Base-by-base conservation (phyloP, 257 asterid species). In the Nicotiana attenuata region DNA sequence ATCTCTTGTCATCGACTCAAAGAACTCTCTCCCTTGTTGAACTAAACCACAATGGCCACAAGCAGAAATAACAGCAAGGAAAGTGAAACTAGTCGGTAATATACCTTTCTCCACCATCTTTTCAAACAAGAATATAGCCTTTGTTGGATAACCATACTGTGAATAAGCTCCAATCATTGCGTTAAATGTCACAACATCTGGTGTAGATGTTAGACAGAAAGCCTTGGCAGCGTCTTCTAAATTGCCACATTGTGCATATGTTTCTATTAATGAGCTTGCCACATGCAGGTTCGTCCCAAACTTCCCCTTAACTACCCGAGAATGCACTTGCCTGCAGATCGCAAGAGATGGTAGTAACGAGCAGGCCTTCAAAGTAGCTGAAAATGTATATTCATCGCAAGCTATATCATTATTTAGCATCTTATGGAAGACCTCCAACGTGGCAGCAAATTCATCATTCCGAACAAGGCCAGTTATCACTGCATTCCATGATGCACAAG, bases 11-110 rank as follows among this genome's bases (percentile, higher is more conserved):
- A 85, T 82, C n/a, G 81, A 82, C 33, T 78, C 76, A 9, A 82
- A 85, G 56, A 82, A 61, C 11, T 71, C 63, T 78, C 78, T 59
- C 33, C 85, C 87, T 59, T 82, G 81, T 50, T 85, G 69, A 85
- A 82, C 83, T 41, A 82, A 78, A 31, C 87, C 87, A 14, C 77
- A 78, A 56, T 85, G 87, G 81, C 83, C 82, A 79, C 81, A 82
- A 66, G 85, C 78, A 29, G 81, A 77, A 59, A 85, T 73, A 13
- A 35, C 83, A 9, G 85, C 79, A 24, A 85, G 81, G 63, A 85
- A 85, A 14, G 85, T 85, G 16, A 82, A 69, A 60, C 85, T 63
- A 2, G 35, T 78, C 13, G 87, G 85, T 20, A 16, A 61, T 41
- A 68, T 69, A 13, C 82, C 81, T 4, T 69, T 65, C 59, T 61